Evolutionary conservation across 129 eudicot species (phyloP), one percentile per base, ranked within the genome.

Genomic region (Flaveria sonorensis): DNA sequence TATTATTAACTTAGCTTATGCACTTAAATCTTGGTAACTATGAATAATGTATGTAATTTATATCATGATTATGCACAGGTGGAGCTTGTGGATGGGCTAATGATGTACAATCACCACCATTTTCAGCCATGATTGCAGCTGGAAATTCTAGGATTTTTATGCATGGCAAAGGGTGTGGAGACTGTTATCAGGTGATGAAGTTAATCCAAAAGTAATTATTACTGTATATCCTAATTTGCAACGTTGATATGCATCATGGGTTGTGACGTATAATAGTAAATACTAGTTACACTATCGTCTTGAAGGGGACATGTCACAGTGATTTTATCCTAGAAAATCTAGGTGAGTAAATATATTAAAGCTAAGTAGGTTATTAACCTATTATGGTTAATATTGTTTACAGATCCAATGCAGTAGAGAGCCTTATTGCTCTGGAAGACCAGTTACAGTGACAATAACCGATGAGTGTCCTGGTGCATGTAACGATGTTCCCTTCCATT

Each of bases 401-500:
- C 79, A 82, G 89, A 56, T 85, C 3, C 76, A 79, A 24, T 85
- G 89, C 36, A 53, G 6, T 7, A 46, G 78, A 51, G 36, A 18
- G 16, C 79, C 80, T 23, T 56, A 72, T 16, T 85, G 89, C 60
- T 82, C 89, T 0, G 64, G 70, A 2, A 59, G 66, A 0, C 84
- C 84, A 3, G n/a, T 85, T 14, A 79, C 77, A 0, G 86, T 85
- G 30, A 79, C 84, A 1, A 79, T 85, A 15, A 79, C 86, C 6
- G 82, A 85, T 16, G 80, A 82, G 59, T 85, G 86, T 20, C 84
- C 89, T 0, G 89, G 86, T 18, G 75, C 78, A 4, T 85, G 86
- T 42, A 75, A 79, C 52, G 30, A 78, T 42, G 89, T 71, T 18
- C 85, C 85, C 0, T 77, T 12, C 14, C 88, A 84, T 72, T 84